Evolutionary conservation across 2,329 filamentous ascomycete genomes (phyloP).

Genomic region (Aspergillus chevalieri): DNA sequence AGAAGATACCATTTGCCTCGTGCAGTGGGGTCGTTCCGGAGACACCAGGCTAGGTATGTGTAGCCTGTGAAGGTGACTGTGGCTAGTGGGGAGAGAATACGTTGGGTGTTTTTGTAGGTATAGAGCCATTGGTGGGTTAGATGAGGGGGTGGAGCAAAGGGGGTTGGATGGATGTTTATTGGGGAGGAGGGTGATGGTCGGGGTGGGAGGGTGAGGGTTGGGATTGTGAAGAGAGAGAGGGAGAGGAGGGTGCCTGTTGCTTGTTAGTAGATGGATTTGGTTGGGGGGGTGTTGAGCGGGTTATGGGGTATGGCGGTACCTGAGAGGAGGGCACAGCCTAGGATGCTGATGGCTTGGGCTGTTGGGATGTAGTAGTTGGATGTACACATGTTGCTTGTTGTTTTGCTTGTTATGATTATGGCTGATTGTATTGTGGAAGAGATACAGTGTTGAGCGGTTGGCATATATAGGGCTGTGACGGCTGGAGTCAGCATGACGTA

Average conservation of each 20-base stretch:
- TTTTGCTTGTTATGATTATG: not conserved
- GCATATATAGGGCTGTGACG: no score
- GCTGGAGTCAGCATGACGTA: no score
- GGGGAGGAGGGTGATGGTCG: conserved; percentile 5
- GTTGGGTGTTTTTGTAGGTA: conserved; percentile 43
- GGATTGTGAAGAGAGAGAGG: conserved; percentile 16
- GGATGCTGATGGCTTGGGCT: conserved; percentile 11
- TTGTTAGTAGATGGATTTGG: not conserved
- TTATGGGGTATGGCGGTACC: conserved; percentile 2
- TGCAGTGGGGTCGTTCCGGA: not conserved
- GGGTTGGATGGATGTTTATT: conserved; percentile 1
- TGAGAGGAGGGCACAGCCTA: conserved; percentile 13
- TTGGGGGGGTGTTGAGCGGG: not conserved
- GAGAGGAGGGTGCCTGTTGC: conserved; percentile 20
- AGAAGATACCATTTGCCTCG: conserved; percentile 14
- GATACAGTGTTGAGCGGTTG: no score
- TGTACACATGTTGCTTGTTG: conserved; percentile 1
- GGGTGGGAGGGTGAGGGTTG: conserved; percentile 14
- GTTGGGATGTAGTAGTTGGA: conserved; percentile 6
- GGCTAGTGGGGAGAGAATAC: conserved; percentile 45
- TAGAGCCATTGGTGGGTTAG: conserved; percentile 25
- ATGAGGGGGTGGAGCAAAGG: conserved; percentile 18
- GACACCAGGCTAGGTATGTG: conserved; percentile 28
- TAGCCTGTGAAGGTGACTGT: conserved; percentile 51
- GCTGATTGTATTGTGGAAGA: not conserved